Conservation (phyloP, 768 basidiomycete species). For the Suillus hirtellus region DNA sequence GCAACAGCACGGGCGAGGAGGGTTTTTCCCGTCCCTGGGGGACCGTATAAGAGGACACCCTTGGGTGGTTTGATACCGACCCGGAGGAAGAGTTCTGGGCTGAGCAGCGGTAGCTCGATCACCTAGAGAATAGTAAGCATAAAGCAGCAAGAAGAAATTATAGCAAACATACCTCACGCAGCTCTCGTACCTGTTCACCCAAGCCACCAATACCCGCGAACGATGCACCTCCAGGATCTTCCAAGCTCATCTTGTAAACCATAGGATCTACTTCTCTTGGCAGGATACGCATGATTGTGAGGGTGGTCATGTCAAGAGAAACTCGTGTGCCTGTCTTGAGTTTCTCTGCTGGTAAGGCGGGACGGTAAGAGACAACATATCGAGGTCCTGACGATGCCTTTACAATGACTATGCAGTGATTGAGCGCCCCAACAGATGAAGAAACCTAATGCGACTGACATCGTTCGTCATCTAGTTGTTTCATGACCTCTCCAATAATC, state of each 20-base stretch:
- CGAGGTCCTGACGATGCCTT: conserved; percentile 98
- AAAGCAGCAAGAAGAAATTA: neutral
- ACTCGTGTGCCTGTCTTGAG: conserved; percentile 94
- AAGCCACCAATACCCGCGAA: conserved; percentile 98
- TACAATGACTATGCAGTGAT: conserved; percentile 75
- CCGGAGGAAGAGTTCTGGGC: conserved; percentile 91
- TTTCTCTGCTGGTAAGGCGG: conserved; percentile 86
- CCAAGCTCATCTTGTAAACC: conserved; percentile 99
- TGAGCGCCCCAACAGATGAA: neutral
- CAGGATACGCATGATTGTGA: conserved; percentile 98
- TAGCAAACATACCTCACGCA: conserved; percentile 73
- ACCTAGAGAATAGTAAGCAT: conserved; percentile 49
- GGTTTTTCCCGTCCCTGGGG: conserved; percentile 96
- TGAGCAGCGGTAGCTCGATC: conserved; percentile 93
- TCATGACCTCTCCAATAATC: conserved; percentile 98
- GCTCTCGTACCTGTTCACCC: conserved; percentile 92
- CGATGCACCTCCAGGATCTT: conserved; percentile 92
- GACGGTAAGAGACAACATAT: conserved; percentile 97
- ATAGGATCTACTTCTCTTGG: conserved; percentile 97
- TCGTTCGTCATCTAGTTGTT: conserved; percentile 96
- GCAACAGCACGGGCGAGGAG: conserved; percentile 93
- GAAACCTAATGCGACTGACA: conserved; percentile 54
- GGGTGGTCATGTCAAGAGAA: conserved; percentile 97
- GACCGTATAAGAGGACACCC: conserved; percentile 94
- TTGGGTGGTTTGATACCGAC: conserved; percentile 97